Conservation (phyloP, 768 basidiomycete genomes). For the Zangia roseola region DNA sequence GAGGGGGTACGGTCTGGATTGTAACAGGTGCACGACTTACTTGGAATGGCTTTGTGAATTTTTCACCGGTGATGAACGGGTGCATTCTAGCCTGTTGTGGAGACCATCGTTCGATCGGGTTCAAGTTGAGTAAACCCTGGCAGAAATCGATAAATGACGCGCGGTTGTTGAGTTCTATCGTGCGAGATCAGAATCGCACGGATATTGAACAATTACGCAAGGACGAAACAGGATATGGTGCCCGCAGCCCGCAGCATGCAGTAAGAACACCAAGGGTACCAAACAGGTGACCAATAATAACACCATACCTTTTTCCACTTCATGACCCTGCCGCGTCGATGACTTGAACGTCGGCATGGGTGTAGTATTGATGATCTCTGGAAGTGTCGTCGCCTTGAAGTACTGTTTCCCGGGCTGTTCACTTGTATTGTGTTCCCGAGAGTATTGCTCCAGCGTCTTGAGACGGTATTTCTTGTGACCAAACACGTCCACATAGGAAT, state of each 20-base stretch:
- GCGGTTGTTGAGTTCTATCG: conserved; percentile 86
- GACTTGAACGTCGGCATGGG: conserved; percentile 89
- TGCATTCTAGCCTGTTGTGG: conserved; percentile 95
- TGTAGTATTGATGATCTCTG: conserved; percentile 94
- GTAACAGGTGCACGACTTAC: conserved; percentile 41
- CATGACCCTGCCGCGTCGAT: conserved; percentile 64
- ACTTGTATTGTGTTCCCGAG: conserved; percentile 89
- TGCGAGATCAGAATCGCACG: conserved; percentile 16
- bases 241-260: neutral
- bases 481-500: conserved; percentile 67
- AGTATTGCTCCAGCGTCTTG: conserved; percentile 94
- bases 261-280: neutral
- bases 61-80: conserved; percentile 98
- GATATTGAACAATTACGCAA: conserved; percentile 9
- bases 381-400: conserved; percentile 90
- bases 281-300: neutral
- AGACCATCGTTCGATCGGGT: conserved; percentile 95
- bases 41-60: conserved; percentile 83
- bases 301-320: conserved; percentile 83
- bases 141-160: conserved; percentile 98
- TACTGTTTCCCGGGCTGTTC: conserved; percentile 99
- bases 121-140: conserved; percentile 88
- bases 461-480: conserved; percentile 83
- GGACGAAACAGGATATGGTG: neutral
- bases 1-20: neutral